phyloP scores from a whole-genome alignment of 176 grass and related monocot genomes.

The Saccharum spontaneum region DNA sequence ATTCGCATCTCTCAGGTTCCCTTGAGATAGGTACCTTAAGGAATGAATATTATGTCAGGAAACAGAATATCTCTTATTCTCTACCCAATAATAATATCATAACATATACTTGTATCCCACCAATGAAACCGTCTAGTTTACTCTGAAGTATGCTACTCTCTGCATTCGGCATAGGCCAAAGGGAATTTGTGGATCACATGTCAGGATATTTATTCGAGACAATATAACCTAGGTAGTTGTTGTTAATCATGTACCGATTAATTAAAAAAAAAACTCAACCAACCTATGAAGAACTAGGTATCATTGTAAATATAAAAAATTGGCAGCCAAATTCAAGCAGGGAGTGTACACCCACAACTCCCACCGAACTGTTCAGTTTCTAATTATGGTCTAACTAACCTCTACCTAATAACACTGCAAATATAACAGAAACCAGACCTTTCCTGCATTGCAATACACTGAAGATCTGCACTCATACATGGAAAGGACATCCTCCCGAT shows the following conservation, averaged over 20 bases:
- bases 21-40: conserved; percentile 90
- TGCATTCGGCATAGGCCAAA: conserved; percentile 12
- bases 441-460: conserved; percentile 22
- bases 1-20: conserved; percentile 92
- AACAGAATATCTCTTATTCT: not conserved
- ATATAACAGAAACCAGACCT: conserved; percentile 16
- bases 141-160: not conserved
- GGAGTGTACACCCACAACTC: not conserved
- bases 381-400: not conserved
- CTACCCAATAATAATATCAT: not conserved
- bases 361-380: not conserved
- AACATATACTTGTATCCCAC: conserved; percentile 17
- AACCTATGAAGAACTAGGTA: not conserved
- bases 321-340: not conserved
- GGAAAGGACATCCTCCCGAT: conserved; percentile 2
- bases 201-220: conserved; percentile 19
- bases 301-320: not conserved
- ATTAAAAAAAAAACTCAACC: not conserved
- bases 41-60: conserved; percentile 39
- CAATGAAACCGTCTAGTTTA: conserved; percentile 13
- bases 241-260: not conserved
- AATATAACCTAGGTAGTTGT: not conserved
- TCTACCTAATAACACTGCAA: conserved; percentile 1
- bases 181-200: not conserved
- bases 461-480: not conserved